These are phyloP conservation scores for Fraxinus sp. DNA, from an alignment of 305 asterid genomes.

Conservation along the genomic window DNA sequence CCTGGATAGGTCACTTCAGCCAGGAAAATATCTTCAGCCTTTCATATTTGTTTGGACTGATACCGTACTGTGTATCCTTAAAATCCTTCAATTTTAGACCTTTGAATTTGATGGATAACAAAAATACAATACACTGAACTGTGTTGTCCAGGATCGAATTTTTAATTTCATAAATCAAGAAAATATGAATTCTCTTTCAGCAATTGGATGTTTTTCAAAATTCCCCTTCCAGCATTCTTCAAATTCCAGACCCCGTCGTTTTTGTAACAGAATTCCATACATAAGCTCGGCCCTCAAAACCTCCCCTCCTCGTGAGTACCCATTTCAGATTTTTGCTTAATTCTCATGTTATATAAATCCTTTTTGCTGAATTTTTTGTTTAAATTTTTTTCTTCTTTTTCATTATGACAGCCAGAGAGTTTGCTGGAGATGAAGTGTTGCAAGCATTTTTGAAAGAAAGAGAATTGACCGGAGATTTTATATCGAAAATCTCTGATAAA, in stretches of 20 bases:
- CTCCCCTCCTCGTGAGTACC: conserved; percentile 54
- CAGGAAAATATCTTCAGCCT: neutral
- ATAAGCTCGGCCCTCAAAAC: conserved; percentile 56
- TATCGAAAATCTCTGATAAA: conserved; percentile 67
- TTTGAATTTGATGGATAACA: neutral
- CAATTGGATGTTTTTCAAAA: conserved; percentile 40
- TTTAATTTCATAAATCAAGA: conserved; percentile 13
- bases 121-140: neutral
- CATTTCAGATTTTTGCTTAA: neutral
- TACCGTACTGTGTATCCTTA: neutral
- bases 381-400: neutral
- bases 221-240: conserved; percentile 25
- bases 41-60: neutral
- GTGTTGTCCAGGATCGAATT: neutral
- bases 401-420: conserved; percentile 40
- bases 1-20: neutral
- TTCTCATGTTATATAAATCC: neutral
- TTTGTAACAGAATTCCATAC: conserved; percentile 31
- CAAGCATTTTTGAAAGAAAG: conserved; percentile 68
- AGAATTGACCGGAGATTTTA: conserved; percentile 65
- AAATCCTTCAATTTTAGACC: neutral
- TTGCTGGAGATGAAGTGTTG: conserved; percentile 57
- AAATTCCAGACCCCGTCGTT: conserved; percentile 37
- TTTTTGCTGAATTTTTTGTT: neutral
- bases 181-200: conserved; percentile 44